Conservation (phyloP, 257 asterid genomes). For the Jaltomata sinuosa region DNA sequence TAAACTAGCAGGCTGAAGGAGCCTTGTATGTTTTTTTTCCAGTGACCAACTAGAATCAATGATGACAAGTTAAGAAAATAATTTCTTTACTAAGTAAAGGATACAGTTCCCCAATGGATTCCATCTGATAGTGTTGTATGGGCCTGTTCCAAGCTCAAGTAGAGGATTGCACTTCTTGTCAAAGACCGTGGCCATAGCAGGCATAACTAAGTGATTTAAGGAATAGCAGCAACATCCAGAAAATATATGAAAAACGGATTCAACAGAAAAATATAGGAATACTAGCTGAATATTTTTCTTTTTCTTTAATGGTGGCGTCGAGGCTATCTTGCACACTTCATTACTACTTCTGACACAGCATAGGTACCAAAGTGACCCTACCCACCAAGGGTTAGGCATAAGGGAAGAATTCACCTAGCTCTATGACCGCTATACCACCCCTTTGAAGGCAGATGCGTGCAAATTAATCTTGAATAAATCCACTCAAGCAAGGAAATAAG, state of each 20-base stretch:
- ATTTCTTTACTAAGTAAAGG: constrained; percentile 30
- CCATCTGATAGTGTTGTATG: constrained; percentile 94
- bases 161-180: constrained; percentile 89
- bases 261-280: not conserved
- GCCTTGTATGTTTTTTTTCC: not conserved
- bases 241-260: not conserved
- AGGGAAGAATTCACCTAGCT: not conserved
- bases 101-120: constrained; percentile 96
- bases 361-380: not conserved
- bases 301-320: not conserved
- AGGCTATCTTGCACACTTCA: not conserved
- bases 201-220: constrained; percentile 87
- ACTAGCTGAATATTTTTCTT: not conserved
- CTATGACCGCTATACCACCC: not conserved
- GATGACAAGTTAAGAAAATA: not conserved
- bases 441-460: not conserved
- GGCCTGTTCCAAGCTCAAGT: constrained; percentile 93
- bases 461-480: not conserved
- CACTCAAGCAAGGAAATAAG: not conserved
- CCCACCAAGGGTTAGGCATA: not conserved
- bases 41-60: not conserved
- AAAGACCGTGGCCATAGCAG: constrained; percentile 90
- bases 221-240: constrained; percentile 10
- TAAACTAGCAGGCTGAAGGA: not conserved
- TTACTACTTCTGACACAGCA: not conserved